Evolutionary conservation across 2,329 filamentous ascomycete species (phyloP).

Genomic region (Phyllachora maydis): DNA sequence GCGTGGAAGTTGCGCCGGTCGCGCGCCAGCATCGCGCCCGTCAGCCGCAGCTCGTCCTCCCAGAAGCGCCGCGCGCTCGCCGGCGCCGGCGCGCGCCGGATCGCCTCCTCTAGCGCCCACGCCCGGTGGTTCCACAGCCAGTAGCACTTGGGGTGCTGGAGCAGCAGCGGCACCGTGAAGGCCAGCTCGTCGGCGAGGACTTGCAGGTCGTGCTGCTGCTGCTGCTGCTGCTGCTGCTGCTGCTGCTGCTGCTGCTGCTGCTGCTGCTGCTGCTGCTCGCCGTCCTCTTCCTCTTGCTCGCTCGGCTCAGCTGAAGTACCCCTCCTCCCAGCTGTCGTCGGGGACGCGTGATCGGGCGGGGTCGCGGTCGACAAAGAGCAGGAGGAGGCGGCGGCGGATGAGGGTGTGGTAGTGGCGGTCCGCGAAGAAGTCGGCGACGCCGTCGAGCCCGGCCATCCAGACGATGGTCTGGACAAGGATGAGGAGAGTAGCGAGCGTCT

Average conservation of each 20-base stretch:
- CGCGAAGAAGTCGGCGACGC: conserved; percentile 30
- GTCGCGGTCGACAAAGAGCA: conserved; percentile 29
- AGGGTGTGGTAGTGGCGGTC: conserved; percentile 37
- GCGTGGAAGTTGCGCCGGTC: conserved; percentile 92
- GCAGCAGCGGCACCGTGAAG: conserved; percentile 69
- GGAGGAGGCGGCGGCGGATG: conserved; percentile 37
- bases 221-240: conserved; percentile 2
- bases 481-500: conserved; percentile 45
- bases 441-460: conserved; percentile 30
- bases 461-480: conserved; percentile 31
- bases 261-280: conserved; percentile 2
- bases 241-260: conserved; percentile 3
- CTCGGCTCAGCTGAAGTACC: conserved; percentile 26
- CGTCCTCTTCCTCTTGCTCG: conserved; percentile 8
- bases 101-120: conserved; percentile 63
- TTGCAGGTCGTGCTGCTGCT: conserved; percentile 15
- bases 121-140: conserved; percentile 97
- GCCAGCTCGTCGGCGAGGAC: conserved; percentile 52
- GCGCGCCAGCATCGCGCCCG: conserved; percentile 68
- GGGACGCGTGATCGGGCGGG: conserved; percentile 21
- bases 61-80: conserved; percentile 44
- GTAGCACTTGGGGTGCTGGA: conserved; percentile 88
- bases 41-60: conserved; percentile 65
- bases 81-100: conserved; percentile 33
- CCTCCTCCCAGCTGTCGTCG: conserved; percentile 28